These are phyloP conservation scores for Lithohypha guttulata DNA, from an alignment of 2,329 filamentous ascomycete species.

Conservation along the genomic window DNA sequence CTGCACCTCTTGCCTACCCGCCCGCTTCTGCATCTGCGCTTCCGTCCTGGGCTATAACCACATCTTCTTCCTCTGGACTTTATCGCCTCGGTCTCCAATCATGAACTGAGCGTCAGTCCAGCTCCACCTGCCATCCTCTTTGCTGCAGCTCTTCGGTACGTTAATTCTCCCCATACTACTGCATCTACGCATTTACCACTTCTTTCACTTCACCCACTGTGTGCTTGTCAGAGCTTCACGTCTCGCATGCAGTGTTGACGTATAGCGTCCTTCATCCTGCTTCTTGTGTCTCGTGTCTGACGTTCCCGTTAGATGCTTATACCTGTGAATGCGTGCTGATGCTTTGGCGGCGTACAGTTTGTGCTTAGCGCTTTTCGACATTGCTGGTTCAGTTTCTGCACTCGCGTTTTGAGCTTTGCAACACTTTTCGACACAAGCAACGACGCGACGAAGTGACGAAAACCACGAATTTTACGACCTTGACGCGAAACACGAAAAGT, in stretches of 20 bases:
- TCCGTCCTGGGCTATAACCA: slow-evolving; percentile 2
- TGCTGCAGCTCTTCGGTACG: slow-evolving; percentile 8
- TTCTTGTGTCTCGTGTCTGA: neutral
- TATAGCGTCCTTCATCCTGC: slow-evolving; percentile 2
- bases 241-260: slow-evolving; percentile 8
- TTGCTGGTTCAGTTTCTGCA: neutral
- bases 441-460: slow-evolving; percentile 5
- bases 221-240: slow-evolving; percentile 4
- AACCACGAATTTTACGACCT: slow-evolving; percentile 6
- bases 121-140: slow-evolving; percentile 7
- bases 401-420: slow-evolving; percentile 8
- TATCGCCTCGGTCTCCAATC: slow-evolving; percentile 9
- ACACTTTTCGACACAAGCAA: slow-evolving; percentile 3
- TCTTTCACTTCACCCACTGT: slow-evolving; percentile 3
- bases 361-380: slow-evolving; percentile 8
- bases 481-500: slow-evolving; percentile 6
- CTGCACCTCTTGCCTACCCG: slow-evolving; percentile 11
- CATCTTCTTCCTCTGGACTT: neutral
- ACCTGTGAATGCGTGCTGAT: slow-evolving; percentile 1
- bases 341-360: slow-evolving; percentile 7
- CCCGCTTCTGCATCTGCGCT: slow-evolving; percentile 9
- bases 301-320: neutral
- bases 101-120: slow-evolving; percentile 8
- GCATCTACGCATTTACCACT: neutral
- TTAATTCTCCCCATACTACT: slow-evolving; percentile 6